These are phyloP conservation scores for Cladosporium sp. DNA, from an alignment of 2,329 filamentous ascomycete genomes.

Conservation along the genomic window DNA sequence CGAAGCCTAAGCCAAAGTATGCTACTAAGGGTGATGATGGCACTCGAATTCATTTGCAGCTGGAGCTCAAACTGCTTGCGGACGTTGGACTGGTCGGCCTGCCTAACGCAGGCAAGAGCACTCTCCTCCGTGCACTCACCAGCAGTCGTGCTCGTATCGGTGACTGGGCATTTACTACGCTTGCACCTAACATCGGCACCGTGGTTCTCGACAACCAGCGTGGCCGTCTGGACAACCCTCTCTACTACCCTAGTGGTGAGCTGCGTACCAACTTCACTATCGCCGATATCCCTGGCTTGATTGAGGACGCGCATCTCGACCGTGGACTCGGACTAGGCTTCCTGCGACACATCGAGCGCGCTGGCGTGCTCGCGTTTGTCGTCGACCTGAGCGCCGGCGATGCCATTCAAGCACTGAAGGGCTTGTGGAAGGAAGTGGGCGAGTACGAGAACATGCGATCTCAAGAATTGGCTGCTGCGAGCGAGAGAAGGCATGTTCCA, in stretches of 20 bases:
- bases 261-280: conserved; percentile 82
- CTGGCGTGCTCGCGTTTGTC: conserved; percentile 90
- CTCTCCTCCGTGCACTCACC: conserved; percentile 81
- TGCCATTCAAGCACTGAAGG: conserved; percentile 74
- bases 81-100: conserved; percentile 93
- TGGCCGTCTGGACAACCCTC: conserved; percentile 53
- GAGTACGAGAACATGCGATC: conserved; percentile 83
- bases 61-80: conserved; percentile 92
- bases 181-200: conserved; percentile 93
- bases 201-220: conserved; percentile 87
- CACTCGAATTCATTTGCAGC: conserved; percentile 74
- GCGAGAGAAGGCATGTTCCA: conserved; percentile 59
- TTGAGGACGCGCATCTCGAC: conserved; percentile 90
- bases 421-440: conserved; percentile 86
- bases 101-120: conserved; percentile 95
- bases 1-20: conserved; percentile 76
- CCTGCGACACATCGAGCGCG: conserved; percentile 89
- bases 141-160: conserved; percentile 88
- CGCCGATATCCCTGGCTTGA: conserved; percentile 91
- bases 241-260: conserved; percentile 44
- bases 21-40: conserved; percentile 84
- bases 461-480: conserved; percentile 66
- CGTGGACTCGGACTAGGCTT: conserved; percentile 89
- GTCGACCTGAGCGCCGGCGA: conserved; percentile 80
- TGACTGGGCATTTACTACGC: conserved; percentile 94